Evolutionary conservation across 2,329 filamentous ascomycete genomes (phyloP), one percentile per base, ranked within the genome.

Genomic region (Pseudocercospora ulei): DNA sequence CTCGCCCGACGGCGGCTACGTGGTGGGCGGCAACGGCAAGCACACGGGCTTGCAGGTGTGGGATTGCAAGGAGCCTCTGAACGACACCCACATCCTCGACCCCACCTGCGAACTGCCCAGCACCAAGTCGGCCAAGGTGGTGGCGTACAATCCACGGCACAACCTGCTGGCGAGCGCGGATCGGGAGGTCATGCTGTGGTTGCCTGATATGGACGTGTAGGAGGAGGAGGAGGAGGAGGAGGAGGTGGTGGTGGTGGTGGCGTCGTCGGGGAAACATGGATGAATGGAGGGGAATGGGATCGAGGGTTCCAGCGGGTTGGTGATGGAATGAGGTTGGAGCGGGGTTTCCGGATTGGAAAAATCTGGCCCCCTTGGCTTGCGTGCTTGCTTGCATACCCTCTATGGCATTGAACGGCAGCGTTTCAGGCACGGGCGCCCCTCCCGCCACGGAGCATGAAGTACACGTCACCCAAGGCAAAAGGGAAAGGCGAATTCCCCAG

Each of bases 131-230:
- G 76, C 76, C 3, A 81, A 81, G 1, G 72, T 93, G 7, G 70
- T 94, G 26, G 83, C 82, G 13, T 90, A 86, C 60, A 96, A 95
- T 58, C 90, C 87, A 16, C 73, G 87, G 34, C 90, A 81, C 62
- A 95, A 96, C 62, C 78, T 95, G 66, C 73, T 96, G 50, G 87
- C 85, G 5, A 90, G 80, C 28, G 90, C 85, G 3, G 87, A 96
- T 53, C 80, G 80, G 56, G 86, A 95, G 37, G 50, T 69, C n/a
- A 55, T 64, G 38, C 51, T 71, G 9, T 71, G 67, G 67, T 49
- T 44, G 22, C 41, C 41, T 11, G 41, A 44, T 19, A 25, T 33
- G 8, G 41, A 44, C 19, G 24, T 36, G n/a, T 36, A n/a, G n/a
- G 14, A 36, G 18, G n/a, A 24, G 22, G 22, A 17, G 18, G 28